phyloP scores from a whole-genome alignment of 2,329 filamentous ascomycete genomes.

The Phialophora expanda region DNA sequence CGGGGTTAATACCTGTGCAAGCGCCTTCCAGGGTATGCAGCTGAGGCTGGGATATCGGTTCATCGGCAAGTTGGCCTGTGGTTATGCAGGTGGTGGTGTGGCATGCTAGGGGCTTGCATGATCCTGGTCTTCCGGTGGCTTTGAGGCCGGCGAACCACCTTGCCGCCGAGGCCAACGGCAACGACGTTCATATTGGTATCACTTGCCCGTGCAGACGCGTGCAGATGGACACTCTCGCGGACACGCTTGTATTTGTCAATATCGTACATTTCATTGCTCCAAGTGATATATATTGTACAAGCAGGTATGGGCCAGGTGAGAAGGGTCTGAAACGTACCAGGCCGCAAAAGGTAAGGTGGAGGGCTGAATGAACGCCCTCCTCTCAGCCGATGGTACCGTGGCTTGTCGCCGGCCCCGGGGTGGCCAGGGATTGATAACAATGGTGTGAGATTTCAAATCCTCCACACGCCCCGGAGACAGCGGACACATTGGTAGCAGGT shows the following conservation, averaged over 20 bases:
- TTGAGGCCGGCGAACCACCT: not conserved
- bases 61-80: not conserved
- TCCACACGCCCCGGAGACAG: not conserved
- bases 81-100: not conserved
- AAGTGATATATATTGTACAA: conserved; percentile 6
- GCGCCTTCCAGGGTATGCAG: not conserved
- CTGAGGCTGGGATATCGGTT: not conserved
- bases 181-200: not conserved
- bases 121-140: not conserved
- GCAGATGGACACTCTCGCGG: not conserved
- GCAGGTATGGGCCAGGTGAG: not conserved
- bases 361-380: not conserved
- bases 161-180: not conserved
- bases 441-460: not conserved
- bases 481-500: not conserved
- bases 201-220: not conserved
- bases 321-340: not conserved
- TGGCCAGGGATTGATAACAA: not conserved
- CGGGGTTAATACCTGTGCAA: not conserved
- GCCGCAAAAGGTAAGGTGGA: not conserved
- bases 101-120: not conserved
- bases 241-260: conserved; percentile 1
- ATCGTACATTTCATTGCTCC: conserved; percentile 1
- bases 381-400: not conserved
- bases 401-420: not conserved